Conservation (phyloP, 1,284 basidiomycete genomes). For the Leccinum pseudoinsigne region DNA sequence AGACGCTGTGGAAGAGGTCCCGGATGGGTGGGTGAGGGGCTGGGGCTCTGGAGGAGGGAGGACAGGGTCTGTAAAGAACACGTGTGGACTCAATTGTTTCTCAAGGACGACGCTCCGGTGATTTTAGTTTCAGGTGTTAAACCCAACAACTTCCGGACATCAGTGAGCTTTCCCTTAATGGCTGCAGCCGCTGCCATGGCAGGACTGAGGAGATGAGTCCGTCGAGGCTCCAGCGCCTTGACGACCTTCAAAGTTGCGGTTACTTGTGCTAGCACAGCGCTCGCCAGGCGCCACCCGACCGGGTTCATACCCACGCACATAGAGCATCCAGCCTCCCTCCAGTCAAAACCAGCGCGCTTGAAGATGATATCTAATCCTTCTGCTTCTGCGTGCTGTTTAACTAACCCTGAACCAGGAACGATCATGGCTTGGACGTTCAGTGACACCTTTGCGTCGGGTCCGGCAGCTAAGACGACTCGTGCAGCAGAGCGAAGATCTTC, state of each 20-base stretch:
- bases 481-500: too few species aligned
- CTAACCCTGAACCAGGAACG: too few species aligned
- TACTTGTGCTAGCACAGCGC: constrained; percentile 95
- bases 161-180: constrained; percentile 84
- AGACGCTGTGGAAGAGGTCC: constrained; percentile 36
- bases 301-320: too few species aligned
- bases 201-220: constrained; percentile 92
- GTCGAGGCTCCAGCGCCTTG: constrained; percentile 67
- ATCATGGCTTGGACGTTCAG: too few species aligned
- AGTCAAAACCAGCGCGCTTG: too few species aligned
- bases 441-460: too few species aligned
- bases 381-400: too few species aligned
- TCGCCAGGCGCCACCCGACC: constrained; percentile 83
- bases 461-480: too few species aligned
- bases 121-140: constrained; percentile 44
- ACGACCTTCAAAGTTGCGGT: constrained; percentile 94
- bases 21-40: constrained; percentile 37
- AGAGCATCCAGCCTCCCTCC: too few species aligned
- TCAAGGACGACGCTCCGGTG: constrained; percentile 55
- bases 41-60: constrained; percentile 65
- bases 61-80: constrained; percentile 78
- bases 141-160: constrained; percentile 83
- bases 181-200: constrained; percentile 97
- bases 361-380: too few species aligned
- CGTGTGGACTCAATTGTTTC: constrained; percentile 67